Conservation (phyloP, 768 basidiomycete genomes). For the Kondoa malvinella region DNA sequence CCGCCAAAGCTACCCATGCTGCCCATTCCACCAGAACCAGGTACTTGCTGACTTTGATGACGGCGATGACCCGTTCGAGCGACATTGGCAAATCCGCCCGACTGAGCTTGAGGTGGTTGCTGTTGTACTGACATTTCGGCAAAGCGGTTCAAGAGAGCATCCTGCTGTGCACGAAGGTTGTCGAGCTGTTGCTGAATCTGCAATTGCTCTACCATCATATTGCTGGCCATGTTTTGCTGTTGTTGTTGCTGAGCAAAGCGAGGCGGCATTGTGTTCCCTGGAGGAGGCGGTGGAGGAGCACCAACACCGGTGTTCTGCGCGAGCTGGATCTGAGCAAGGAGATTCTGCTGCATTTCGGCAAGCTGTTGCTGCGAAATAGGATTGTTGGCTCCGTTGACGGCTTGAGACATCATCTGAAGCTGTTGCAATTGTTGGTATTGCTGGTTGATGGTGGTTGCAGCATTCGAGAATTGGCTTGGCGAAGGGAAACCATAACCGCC, state of each 20-base stretch:
- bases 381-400: constrained; percentile 1
- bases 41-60: constrained; percentile 5
- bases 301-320: constrained; percentile 33
- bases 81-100: not conserved
- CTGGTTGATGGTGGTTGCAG: constrained; percentile 8
- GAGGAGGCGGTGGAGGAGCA: not conserved
- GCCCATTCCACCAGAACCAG: constrained; percentile 6
- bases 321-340: constrained; percentile 37
- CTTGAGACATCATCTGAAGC: constrained; percentile 9
- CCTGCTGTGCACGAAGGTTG: constrained; percentile 73
- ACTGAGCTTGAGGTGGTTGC: constrained; percentile 2
- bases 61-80: constrained; percentile 9
- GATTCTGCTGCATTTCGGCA: constrained; percentile 30
- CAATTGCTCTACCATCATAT: constrained; percentile 94
- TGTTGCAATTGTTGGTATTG: constrained; percentile 9
- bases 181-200: constrained; percentile 81
- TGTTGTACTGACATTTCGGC: constrained; percentile 62
- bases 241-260: constrained; percentile 1
- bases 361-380: constrained; percentile 32
- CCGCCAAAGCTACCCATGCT: constrained; percentile 1
- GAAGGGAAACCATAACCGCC: not conserved
- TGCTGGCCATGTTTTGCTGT: constrained; percentile 26
- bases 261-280: not conserved
- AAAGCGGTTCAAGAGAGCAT: constrained; percentile 71
- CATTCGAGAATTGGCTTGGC: constrained; percentile 4